Percentiles rank a stretch among this genome's conserved stretches.
These are phyloP conservation scores for Boletus rufocinnamomeus DNA, from an alignment of 768 basidiomycete species.

Conservation along the genomic window DNA sequence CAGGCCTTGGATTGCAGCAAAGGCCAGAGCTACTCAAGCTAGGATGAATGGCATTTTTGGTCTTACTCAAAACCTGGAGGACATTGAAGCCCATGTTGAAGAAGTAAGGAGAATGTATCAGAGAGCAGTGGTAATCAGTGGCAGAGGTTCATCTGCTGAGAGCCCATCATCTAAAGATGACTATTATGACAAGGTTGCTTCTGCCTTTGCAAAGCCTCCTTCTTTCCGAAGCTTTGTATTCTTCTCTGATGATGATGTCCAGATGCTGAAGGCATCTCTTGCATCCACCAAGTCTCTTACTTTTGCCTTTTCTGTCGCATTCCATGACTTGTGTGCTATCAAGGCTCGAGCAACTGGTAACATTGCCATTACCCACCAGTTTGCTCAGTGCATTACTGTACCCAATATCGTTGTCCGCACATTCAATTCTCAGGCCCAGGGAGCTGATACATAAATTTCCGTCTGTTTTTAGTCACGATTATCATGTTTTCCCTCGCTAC, in stretches of 20 bases:
- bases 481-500: neutral
- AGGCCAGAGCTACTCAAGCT: conserved; percentile 7
- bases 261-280: conserved; percentile 52
- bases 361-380: conserved; percentile 21
- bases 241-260: conserved; percentile 39
- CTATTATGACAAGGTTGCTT: conserved; percentile 28
- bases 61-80: conserved; percentile 39
- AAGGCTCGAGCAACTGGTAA: conserved; percentile 47
- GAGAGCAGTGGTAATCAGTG: conserved; percentile 10
- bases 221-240: conserved; percentile 21
- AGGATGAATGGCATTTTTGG: conserved; percentile 4
- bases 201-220: conserved; percentile 31
- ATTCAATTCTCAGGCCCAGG: conserved; percentile 20
- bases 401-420: conserved; percentile 20
- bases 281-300: conserved; percentile 40
- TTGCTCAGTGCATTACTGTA: conserved; percentile 29
- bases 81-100: conserved; percentile 44
- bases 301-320: conserved; percentile 60
- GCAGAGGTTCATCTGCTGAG: neutral
- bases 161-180: neutral
- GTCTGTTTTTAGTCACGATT: neutral
- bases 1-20: conserved; percentile 40
- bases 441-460: conserved; percentile 7
- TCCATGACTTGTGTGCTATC: conserved; percentile 51
- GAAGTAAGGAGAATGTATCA: conserved; percentile 21